Evolutionary conservation across 2,329 filamentous ascomycete species (phyloP).

Genomic region (Botrytis elliptica): DNA sequence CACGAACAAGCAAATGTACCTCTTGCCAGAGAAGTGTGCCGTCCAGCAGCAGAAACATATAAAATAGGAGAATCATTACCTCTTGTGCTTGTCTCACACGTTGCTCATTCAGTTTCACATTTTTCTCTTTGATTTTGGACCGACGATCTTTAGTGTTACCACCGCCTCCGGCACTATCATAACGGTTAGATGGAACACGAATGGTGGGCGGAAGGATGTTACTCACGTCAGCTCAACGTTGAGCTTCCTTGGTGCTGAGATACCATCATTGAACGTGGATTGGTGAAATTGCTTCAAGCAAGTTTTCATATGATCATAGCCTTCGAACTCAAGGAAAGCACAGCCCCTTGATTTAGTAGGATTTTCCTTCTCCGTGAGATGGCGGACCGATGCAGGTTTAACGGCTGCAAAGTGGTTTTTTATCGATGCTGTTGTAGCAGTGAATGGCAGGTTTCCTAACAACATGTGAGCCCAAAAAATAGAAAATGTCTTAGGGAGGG

Average conservation of each 20-base stretch:
- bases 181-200: constrained; percentile 11
- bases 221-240: constrained; percentile 88
- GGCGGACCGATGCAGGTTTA: constrained; percentile 67
- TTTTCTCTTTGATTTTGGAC: constrained; percentile 81
- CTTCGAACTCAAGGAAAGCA: constrained; percentile 86
- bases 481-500: background rate
- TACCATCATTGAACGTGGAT: constrained; percentile 64
- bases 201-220: constrained; percentile 4
- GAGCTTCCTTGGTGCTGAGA: constrained; percentile 65
- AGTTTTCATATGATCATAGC: constrained; percentile 87
- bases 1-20: background rate
- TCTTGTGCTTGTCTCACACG: constrained; percentile 34
- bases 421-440: constrained; percentile 69
- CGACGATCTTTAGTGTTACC: constrained; percentile 70
- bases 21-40: background rate
- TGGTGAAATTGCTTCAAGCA: constrained; percentile 91
- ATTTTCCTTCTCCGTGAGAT: constrained; percentile 65
- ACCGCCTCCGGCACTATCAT: constrained; percentile 75
- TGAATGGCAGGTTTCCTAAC: constrained; percentile 82
- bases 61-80: background rate
- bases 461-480: constrained; percentile 14
- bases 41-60: background rate
- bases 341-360: constrained; percentile 68
- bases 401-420: constrained; percentile 76
- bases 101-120: constrained; percentile 73